phyloP scores from a whole-genome alignment of 768 basidiomycete species.

The Suillus hirtellus region DNA sequence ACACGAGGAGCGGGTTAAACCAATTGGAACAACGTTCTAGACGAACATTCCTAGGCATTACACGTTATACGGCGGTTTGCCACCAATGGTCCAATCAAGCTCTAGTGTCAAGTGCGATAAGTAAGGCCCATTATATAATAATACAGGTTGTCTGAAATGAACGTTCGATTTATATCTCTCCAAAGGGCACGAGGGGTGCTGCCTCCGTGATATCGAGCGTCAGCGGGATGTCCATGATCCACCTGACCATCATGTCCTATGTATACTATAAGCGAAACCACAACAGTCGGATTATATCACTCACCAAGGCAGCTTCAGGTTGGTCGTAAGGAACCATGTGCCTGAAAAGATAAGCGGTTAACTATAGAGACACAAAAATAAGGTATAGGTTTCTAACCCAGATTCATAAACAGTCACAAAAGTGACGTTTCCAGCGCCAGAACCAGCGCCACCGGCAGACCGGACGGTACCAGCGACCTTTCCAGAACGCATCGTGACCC shows the following conservation, averaged over 20 bases:
- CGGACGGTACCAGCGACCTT: constrained; percentile 68
- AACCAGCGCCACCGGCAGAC: constrained; percentile 62
- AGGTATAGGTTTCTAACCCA: constrained; percentile 52
- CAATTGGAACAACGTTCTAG: not conserved
- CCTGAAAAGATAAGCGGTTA: constrained; percentile 37
- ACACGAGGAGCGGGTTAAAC: not conserved
- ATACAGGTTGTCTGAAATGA: not conserved
- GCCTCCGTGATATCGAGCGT: constrained; percentile 13
- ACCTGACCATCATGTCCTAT: constrained; percentile 61
- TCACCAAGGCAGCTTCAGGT: constrained; percentile 79
- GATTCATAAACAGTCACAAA: constrained; percentile 79
- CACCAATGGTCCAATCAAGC: not conserved
- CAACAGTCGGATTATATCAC: constrained; percentile 21
- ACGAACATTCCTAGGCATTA: not conserved
- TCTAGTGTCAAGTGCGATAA: constrained; percentile 3
- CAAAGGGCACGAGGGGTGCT: not conserved
- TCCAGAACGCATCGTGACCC: constrained; percentile 53
- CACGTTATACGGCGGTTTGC: not conserved
- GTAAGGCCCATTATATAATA: constrained; percentile 1
- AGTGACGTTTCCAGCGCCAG: constrained; percentile 79
- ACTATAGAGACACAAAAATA: constrained; percentile 1
- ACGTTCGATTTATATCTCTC: not conserved
- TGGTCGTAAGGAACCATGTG: constrained; percentile 94
- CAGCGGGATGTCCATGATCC: constrained; percentile 57
- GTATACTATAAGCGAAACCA: constrained; percentile 7